A percentile compares a stretch with the other conserved stretches of the same genome.
phyloP scores from a whole-genome alignment of 768 basidiomycete genomes.

The Pisolithus tinctorius region DNA sequence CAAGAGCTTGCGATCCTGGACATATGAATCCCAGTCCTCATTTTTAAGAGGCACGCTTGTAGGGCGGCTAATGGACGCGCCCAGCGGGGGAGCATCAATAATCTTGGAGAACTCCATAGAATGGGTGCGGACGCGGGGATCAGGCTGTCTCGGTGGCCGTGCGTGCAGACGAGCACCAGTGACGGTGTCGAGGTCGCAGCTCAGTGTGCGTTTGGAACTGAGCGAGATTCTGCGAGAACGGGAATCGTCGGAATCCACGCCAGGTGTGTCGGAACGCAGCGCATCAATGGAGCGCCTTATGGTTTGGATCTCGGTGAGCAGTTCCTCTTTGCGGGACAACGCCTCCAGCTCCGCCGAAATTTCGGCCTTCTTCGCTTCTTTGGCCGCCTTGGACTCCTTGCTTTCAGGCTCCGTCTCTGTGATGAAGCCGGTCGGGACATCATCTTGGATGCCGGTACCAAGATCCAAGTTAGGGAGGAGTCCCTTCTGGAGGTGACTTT shows the following conservation, averaged over 20 bases:
- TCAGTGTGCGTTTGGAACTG: slow-evolving; percentile 61
- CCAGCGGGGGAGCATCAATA: slow-evolving; percentile 35
- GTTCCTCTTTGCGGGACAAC: slow-evolving; percentile 59
- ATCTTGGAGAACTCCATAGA: slow-evolving; percentile 64
- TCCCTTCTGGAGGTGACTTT: slow-evolving; percentile 45
- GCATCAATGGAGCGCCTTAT: slow-evolving; percentile 76
- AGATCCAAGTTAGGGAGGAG: slow-evolving; percentile 69
- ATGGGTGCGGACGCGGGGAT: slow-evolving; percentile 62
- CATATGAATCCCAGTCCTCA: slow-evolving; percentile 83
- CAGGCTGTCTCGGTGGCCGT: slow-evolving; percentile 63
- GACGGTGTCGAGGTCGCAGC: slow-evolving; percentile 55
- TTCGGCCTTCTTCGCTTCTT: slow-evolving; percentile 27
- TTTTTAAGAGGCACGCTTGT: slow-evolving; percentile 69
- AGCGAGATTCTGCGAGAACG: slow-evolving; percentile 59
- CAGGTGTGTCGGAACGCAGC: slow-evolving; percentile 63
- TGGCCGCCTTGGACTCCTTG: slow-evolving; percentile 19
- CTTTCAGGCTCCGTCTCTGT: slow-evolving; percentile 32
- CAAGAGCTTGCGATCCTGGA: slow-evolving; percentile 76
- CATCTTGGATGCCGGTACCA: slow-evolving; percentile 64
- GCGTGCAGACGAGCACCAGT: slow-evolving; percentile 47
- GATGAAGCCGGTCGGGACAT: slow-evolving; percentile 70
- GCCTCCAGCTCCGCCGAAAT: slow-evolving; percentile 42
- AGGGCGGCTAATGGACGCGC: slow-evolving; percentile 57
- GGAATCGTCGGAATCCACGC: slow-evolving; percentile 41
- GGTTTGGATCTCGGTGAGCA: slow-evolving; percentile 71